A percentile compares a stretch with the other conserved stretches of the same genome.
Conservation (phyloP, 345 rosid genomes). For the Raphanus sativus region DNA sequence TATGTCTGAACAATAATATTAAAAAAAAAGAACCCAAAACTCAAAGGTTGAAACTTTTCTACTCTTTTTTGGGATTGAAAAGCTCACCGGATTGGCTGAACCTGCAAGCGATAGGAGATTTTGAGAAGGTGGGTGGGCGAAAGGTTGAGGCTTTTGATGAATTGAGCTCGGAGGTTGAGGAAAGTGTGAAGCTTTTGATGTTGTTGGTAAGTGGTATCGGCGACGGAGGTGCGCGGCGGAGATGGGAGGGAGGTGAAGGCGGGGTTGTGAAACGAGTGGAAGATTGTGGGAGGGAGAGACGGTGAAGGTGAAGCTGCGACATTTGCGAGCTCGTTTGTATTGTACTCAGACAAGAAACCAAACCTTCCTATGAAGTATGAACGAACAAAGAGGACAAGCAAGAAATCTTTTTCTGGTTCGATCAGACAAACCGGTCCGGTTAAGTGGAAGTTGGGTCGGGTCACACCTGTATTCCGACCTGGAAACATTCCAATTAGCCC, state of each 20-base stretch:
- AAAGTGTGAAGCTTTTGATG: not conserved
- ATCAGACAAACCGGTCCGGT: not conserved
- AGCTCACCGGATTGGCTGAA: conserved; percentile 30
- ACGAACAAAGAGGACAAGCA: not conserved
- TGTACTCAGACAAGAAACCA: not conserved
- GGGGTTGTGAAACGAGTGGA: conserved; percentile 22
- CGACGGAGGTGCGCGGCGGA: conserved; percentile 1
- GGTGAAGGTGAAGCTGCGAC: conserved; percentile 36
- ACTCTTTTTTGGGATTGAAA: no score
- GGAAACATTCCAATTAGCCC: no score
- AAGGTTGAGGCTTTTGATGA: not conserved
- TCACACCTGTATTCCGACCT: not conserved
- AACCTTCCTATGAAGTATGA: not conserved
- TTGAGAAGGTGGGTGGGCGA: conserved; percentile 5
- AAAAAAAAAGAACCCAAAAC: no score
- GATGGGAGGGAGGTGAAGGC: conserved; percentile 27
- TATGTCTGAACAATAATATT: conserved; percentile 45
- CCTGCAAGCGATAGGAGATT: conserved; percentile 28
- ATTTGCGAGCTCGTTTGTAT: not conserved
- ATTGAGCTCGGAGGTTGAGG: not conserved
- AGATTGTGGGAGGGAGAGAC: conserved; percentile 31
- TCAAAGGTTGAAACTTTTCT: no score
- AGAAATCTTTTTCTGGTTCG: not conserved
- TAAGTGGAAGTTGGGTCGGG: not conserved
- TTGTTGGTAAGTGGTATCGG: not conserved